Conservation (phyloP, 768 basidiomycete genomes). For the Stropharia rugosoannulata region DNA sequence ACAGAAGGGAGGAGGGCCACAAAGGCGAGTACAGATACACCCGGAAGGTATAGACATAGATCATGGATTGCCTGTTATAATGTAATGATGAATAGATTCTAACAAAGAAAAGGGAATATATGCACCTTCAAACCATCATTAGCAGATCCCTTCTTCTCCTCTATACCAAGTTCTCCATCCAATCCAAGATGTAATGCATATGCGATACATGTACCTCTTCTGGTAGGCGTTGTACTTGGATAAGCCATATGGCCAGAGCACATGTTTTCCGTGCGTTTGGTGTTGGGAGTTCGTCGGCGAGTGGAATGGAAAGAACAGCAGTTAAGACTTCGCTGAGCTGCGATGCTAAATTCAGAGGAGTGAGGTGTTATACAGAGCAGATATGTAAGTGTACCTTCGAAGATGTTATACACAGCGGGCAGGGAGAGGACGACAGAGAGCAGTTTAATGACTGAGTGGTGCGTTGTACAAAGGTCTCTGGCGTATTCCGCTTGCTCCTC, state of each 20-base stretch:
- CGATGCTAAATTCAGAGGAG: constrained; percentile 37
- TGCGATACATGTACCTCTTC: constrained; percentile 59
- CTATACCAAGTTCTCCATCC: constrained; percentile 83
- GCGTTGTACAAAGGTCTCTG: constrained; percentile 73
- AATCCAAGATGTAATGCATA: constrained; percentile 74
- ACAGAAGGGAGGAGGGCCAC: constrained; percentile 54
- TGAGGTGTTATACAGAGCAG: constrained; percentile 12
- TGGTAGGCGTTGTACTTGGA: constrained; percentile 73
- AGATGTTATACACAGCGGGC: constrained; percentile 58
- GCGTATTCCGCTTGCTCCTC: constrained; percentile 79
- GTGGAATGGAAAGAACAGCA: constrained; percentile 68
- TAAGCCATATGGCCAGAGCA: constrained; percentile 71
- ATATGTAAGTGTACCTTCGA: constrained; percentile 48
- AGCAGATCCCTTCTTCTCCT: constrained; percentile 83
- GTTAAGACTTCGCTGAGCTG: constrained; percentile 63
- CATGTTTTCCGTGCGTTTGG: constrained; percentile 87
- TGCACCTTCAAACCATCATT: constrained; percentile 77
- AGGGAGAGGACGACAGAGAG: constrained; percentile 60
- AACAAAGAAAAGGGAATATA: constrained; percentile 10
- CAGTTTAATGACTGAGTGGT: constrained; percentile 68
- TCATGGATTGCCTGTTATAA: constrained; percentile 68
- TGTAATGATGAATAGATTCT: neutral
- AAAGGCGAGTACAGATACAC: constrained; percentile 70
- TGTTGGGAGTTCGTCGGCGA: constrained; percentile 68
- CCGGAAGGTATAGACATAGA: constrained; percentile 59